Conservation (phyloP, 2,329 filamentous ascomycete genomes). For the Emmonsia crescens region DNA sequence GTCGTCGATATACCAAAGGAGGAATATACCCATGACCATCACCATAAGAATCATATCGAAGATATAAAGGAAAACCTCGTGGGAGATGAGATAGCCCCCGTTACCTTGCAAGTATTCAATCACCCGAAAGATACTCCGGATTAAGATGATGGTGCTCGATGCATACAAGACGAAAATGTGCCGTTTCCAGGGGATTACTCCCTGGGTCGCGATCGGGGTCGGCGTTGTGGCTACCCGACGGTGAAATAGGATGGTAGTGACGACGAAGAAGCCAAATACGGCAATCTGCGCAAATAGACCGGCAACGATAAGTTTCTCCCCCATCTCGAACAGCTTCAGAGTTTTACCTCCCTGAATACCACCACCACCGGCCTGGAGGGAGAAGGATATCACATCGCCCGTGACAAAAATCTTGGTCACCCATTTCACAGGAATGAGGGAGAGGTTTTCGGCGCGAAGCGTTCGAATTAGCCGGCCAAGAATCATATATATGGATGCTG, state of each 20-base stretch:
- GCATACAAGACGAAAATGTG: conserved; percentile 21
- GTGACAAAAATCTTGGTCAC: conserved; percentile 39
- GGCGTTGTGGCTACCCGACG: conserved; percentile 24
- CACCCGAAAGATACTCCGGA: conserved; percentile 16
- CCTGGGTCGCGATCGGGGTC: conserved; percentile 14
- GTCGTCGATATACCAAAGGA: neutral
- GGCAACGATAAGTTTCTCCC: conserved; percentile 36
- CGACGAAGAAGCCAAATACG: conserved; percentile 44
- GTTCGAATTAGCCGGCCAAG: conserved; percentile 35
- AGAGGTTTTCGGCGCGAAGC: conserved; percentile 29
- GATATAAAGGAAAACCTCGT: conserved; percentile 17
- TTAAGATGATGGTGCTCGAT: conserved; percentile 13
- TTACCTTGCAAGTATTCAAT: conserved; percentile 17
- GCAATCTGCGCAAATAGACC: conserved; percentile 47
- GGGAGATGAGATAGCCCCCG: conserved; percentile 13
- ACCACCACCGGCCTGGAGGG: conserved; percentile 25
- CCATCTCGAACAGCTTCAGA: neutral
- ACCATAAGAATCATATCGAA: conserved; percentile 18
- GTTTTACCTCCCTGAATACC: neutral
- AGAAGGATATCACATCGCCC: conserved; percentile 38
- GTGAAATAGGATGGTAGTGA: conserved; percentile 40
- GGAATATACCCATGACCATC: conserved; percentile 16
- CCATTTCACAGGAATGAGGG: conserved; percentile 34
- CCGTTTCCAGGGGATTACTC: conserved; percentile 19
- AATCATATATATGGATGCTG: conserved; percentile 39